Conservation (phyloP, 805 yeast species). For the Teunomyces aglyptinius region DNA sequence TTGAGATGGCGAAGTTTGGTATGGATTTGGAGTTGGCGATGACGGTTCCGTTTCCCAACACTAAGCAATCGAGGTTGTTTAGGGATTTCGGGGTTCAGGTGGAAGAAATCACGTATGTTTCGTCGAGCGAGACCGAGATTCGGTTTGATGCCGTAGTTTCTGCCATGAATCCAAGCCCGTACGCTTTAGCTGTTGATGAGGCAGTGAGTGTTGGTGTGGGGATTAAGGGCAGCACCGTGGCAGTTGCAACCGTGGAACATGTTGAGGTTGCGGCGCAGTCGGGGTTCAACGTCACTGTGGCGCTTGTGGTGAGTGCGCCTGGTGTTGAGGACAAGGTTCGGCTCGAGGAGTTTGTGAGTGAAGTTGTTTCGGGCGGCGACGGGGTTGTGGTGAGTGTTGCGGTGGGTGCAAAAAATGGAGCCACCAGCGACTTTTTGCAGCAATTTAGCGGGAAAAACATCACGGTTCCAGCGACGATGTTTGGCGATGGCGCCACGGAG, state of each 20-base stretch:
- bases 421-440: conserved; percentile 12
- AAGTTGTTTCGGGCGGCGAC: conserved; percentile 35
- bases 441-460: conserved; percentile 20
- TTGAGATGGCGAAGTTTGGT: conserved; percentile 13
- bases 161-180: neutral
- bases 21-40: neutral
- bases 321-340: conserved; percentile 11
- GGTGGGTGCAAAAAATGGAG: conserved; percentile 13
- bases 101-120: neutral
- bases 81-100: neutral
- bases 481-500: conserved; percentile 13
- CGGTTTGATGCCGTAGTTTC: conserved; percentile 3
- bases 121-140: neutral
- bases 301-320: conserved; percentile 9
- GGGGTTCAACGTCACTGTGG: conserved; percentile 17
- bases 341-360: conserved; percentile 36
- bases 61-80: neutral
- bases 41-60: conserved; percentile 1
- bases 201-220: conserved; percentile 3
- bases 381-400: conserved; percentile 31
- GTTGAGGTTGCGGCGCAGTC: conserved; percentile 17
- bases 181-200: neutral
- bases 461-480: conserved; percentile 24
- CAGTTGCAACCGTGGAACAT: conserved; percentile 11
- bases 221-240: neutral